Base-by-base conservation (phyloP, 495 filamentous ascomycete species). In the Penicillium argentinense region DNA sequence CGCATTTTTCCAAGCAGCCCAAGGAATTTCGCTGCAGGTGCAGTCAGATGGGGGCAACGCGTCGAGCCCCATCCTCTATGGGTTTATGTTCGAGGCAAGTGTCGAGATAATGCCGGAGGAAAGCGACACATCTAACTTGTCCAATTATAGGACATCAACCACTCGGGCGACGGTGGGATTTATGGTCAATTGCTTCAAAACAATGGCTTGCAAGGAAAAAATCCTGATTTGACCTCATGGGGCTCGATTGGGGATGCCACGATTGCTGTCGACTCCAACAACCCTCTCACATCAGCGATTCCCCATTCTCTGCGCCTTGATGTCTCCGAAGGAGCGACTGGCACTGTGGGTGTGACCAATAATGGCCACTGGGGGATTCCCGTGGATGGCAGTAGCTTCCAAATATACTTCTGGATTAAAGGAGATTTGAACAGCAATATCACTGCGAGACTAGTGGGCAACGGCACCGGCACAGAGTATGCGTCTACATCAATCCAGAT, bases 151-250 rank as follows among this genome's bases (percentile, higher is more conserved):
- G 82, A 85, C 48, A 84, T 84, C 62, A 83, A 85, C 63, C 79
- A 87, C 61, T 83, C 77, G 8, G 83, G 83, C 11, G 85, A 87
- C 60, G 85, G 85, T 9, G 85, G 85, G 12, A 74, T 87, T 39
- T 87, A 88, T 54, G 84, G 80, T 27, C 82, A 88, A 55, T 60
- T 87, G 23, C 79, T 87, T 39, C 68, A 67, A 25, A 88, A 89
- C 59, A 73, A 82, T 32, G 85, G 82, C 22, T 85, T 89, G 32
- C 77, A 82, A 54, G 76, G 75, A 12, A 63, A 59, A 17, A 60
- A 42, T 0, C 55, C 68, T 7, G 66, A 67, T 21, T 65, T 80
- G 9, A 69, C 73, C 9, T 69, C 55, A 5, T 86, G 81, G 78
- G 59, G 66, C 14, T 43, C 76, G 22, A 61, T 85, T 29, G 72